Base-by-base conservation (phyloP, 495 filamentous ascomycete species). In the Lasiosphaeris hirsuta region DNA sequence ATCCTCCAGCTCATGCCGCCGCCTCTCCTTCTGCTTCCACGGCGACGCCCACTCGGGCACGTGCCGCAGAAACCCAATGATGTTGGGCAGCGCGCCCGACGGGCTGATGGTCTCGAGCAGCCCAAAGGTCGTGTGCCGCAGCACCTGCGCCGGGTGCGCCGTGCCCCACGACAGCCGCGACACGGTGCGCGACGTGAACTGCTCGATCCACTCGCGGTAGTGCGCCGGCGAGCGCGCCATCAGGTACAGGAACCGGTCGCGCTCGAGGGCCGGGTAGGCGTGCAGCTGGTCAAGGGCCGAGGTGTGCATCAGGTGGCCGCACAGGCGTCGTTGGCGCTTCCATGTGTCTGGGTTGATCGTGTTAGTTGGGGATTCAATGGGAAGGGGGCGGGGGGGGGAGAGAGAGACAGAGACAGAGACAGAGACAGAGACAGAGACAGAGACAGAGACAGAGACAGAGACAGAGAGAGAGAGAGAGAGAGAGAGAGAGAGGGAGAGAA, bases 181-280 rank as follows among this genome's bases (percentile, higher is more conserved):
- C n/a, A 84, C 81, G 7, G 83, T 80, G 8, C 84, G 80, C 11
- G 77, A 72, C 17, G 81, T 81, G 66, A 82, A 86, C 47, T 84
- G 81, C 62, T 85, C 81, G 48, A 86, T 73, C 35, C 73, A 72
- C 58, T 81, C 76, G 42, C 78, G 62, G 63, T 84, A 86, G 14
- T 80, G 72, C 7, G 57, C 53, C 4, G 78, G 68, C 30, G 74
- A 63, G 13, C 54, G 68, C 9, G 46, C 72, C 58, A 74, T 71
- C 19, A 72, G 69, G 53, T 74, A 80, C 1, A 84, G 65, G 54
- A 85, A 77, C 10, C 81, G 77, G 58, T 81, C 76, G 14, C 80
- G 70, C 67, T 86, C 82, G 33, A 72, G 65, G 11, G 77, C 69
- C 1, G 82, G 81, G 56, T 84, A 85, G 10, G 64, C 60, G 63